Conservation (phyloP, 2,329 filamentous ascomycete genomes). For the Fusarium liriodendri region DNA sequence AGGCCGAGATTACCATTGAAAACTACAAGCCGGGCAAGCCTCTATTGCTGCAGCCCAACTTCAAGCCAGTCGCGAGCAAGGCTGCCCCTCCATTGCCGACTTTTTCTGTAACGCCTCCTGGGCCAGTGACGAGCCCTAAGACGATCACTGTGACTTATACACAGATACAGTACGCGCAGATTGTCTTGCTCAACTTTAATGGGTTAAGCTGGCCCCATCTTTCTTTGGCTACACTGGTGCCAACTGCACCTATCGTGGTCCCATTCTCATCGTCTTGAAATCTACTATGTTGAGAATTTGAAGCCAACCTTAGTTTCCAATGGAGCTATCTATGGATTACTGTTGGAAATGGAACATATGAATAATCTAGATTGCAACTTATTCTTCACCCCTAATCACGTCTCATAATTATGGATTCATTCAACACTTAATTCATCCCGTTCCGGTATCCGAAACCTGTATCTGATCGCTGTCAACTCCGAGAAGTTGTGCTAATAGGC, state of each 20-base stretch:
- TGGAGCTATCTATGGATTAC: background rate
- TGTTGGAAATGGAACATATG: background rate
- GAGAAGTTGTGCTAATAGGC: too few relatives aligned
- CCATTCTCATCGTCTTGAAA: background rate
- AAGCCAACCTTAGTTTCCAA: background rate
- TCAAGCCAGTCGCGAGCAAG: background rate
- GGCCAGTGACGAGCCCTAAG: background rate
- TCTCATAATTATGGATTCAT: too few relatives aligned
- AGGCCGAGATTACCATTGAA: background rate
- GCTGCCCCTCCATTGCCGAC: background rate
- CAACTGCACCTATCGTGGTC: background rate
- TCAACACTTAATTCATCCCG: too few relatives aligned
- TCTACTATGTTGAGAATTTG: background rate
- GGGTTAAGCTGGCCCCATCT: constrained; percentile 11
- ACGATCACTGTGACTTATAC: constrained; percentile 3
- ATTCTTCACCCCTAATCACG: too few relatives aligned
- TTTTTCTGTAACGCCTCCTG: constrained; percentile 3
- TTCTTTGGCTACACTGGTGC: constrained; percentile 8
- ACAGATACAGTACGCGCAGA: constrained; percentile 16
- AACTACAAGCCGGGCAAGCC: background rate
- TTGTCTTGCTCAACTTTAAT: background rate
- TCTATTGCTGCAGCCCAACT: background rate
- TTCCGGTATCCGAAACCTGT: too few relatives aligned
- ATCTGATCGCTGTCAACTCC: too few relatives aligned
- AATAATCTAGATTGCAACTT: too few relatives aligned